A percentile compares a stretch with the other conserved stretches of the same genome.
phyloP scores from a whole-genome alignment of 352 stramenopile species.

The Elongisporangium senticosum region DNA sequence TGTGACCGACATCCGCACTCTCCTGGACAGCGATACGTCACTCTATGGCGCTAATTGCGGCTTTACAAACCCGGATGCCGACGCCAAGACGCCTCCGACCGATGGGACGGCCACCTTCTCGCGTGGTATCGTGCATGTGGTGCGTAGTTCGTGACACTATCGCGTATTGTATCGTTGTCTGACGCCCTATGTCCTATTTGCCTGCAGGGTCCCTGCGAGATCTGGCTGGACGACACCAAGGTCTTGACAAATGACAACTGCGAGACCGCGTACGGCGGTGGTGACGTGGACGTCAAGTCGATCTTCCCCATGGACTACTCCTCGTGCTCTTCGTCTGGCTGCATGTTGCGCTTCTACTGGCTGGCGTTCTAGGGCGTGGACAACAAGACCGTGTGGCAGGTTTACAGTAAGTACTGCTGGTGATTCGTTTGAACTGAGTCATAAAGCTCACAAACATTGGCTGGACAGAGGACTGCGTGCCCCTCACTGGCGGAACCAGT shows the following conservation, averaged over 20 bases:
- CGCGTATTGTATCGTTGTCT: not conserved
- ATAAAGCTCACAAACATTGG: too few species aligned
- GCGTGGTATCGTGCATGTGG: constrained; percentile 21
- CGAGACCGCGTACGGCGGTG: constrained; percentile 21
- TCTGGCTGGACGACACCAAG: constrained; percentile 39
- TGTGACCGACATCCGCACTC: constrained; percentile 5
- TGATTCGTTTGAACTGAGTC: too few species aligned
- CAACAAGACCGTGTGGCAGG: constrained; percentile 18
- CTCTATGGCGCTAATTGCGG: constrained; percentile 24
- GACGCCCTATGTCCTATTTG: not conserved
- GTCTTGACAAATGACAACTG: constrained; percentile 34
- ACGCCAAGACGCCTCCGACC: constrained; percentile 16
- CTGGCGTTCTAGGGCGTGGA: constrained; percentile 24
- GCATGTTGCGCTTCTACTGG: constrained; percentile 42
- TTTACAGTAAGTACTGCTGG: constrained; percentile 26
- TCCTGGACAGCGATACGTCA: constrained; percentile 20
- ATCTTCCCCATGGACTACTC: constrained; percentile 30
- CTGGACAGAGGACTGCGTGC: constrained; percentile 27
- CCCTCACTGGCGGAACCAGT: constrained; percentile 18
- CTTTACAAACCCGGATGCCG: constrained; percentile 20
- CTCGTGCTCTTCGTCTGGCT: constrained; percentile 22
- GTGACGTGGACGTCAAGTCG: constrained; percentile 10
- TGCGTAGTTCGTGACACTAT: not conserved
- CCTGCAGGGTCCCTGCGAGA: constrained; percentile 29
- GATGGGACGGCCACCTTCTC: constrained; percentile 26